These are phyloP conservation scores for Cinchona pubescens DNA, from an alignment of 257 asterid species.

Conservation along the genomic window DNA sequence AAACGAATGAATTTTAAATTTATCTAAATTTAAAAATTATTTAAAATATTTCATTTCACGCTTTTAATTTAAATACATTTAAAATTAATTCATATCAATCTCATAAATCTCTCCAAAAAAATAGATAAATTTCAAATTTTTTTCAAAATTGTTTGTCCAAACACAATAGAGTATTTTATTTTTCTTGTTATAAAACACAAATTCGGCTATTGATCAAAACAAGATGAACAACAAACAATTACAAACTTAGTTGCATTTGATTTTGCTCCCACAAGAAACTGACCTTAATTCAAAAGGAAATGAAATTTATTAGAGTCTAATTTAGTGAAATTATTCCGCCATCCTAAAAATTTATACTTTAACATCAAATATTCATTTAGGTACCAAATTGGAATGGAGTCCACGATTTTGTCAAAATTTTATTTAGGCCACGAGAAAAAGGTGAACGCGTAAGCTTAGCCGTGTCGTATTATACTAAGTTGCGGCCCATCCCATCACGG, in stretches of 20 bases:
- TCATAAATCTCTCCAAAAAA: too few relatives aligned
- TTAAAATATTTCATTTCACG: too few relatives aligned
- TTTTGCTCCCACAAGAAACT: background rate
- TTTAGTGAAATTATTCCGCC: background rate
- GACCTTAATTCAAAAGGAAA: background rate
- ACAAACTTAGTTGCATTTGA: background rate
- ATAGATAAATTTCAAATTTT: too few relatives aligned
- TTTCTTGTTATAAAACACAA: background rate
- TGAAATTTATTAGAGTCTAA: too few relatives aligned
- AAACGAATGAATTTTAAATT: too few relatives aligned
- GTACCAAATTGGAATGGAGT: background rate
- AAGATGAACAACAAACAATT: too few relatives aligned
- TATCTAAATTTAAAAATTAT: too few relatives aligned
- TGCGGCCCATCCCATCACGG: background rate
- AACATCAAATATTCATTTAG: background rate
- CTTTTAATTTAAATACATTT: too few relatives aligned
- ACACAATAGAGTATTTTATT: too few relatives aligned
- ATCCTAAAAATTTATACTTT: too few relatives aligned
- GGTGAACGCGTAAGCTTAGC: conserved; percentile 16
- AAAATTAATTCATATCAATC: too few relatives aligned
- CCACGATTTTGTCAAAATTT: background rate
- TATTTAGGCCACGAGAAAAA: background rate
- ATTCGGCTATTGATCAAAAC: background rate
- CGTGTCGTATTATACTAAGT: conserved; percentile 6
- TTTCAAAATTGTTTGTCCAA: too few relatives aligned